These are phyloP conservation scores for Coemansia biformis DNA, from an alignment of 192 early-diverging fungal genomes.

Conservation along the genomic window DNA sequence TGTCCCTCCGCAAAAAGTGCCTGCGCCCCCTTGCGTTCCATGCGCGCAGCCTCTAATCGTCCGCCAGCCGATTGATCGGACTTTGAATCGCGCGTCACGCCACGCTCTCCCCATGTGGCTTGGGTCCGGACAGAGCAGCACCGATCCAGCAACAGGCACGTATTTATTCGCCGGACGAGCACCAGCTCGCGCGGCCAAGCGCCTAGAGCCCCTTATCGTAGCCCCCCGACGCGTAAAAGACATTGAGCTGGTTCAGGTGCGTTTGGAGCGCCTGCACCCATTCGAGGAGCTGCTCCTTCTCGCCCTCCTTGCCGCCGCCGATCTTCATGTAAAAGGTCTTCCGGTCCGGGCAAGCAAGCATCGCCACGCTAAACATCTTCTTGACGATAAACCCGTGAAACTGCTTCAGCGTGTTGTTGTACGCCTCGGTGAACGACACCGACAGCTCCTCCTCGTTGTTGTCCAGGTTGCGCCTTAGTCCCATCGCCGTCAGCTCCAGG, in stretches of 20 bases:
- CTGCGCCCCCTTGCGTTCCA: no score
- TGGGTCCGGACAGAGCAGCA: not conserved
- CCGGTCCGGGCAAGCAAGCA: slow-evolving; percentile 90
- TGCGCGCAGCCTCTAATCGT: no score
- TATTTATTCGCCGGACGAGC: no score
- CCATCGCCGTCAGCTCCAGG: slow-evolving; percentile 71
- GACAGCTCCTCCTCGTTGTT: slow-evolving; percentile 58
- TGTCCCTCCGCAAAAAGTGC: no score
- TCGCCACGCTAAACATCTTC: slow-evolving; percentile 63
- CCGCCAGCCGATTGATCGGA: no score
- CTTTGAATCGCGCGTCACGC: no score
- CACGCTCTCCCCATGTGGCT: no score
- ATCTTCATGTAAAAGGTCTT: slow-evolving; percentile 84
- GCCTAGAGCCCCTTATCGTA: slow-evolving; percentile 51
- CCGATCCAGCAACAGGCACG: no score
- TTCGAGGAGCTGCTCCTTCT: slow-evolving; percentile 53
- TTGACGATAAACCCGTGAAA: slow-evolving; percentile 67
- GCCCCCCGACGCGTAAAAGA: slow-evolving; percentile 51
- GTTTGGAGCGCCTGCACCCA: slow-evolving; percentile 77
- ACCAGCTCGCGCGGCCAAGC: no score
- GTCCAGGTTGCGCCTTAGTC: slow-evolving; percentile 56
- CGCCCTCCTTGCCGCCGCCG: slow-evolving; percentile 57
- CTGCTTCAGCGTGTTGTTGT: slow-evolving; percentile 63
- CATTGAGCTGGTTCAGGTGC: slow-evolving; percentile 59
- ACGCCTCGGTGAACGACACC: slow-evolving; percentile 68